These are phyloP conservation scores for Kluyveromyces wickerhamii DNA, from an alignment of 805 yeast genomes.

Conservation along the genomic window DNA sequence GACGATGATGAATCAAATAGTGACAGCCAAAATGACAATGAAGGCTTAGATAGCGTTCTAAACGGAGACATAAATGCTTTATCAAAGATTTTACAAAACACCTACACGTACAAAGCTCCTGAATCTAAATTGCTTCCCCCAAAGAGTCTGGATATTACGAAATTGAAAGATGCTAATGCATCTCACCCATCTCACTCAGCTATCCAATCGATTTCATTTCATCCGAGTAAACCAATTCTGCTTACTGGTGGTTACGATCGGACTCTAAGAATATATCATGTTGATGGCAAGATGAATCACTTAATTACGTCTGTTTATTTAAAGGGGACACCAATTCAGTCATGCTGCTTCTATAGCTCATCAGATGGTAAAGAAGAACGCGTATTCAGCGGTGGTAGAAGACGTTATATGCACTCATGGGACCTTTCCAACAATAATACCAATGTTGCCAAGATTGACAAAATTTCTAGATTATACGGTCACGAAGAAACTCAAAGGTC, in stretches of 20 bases:
- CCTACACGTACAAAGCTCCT: slow-evolving; percentile 34
- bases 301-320: slow-evolving; percentile 77
- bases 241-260: slow-evolving; percentile 91
- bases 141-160: slow-evolving; percentile 60
- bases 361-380: slow-evolving; percentile 29
- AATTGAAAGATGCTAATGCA: slow-evolving; percentile 81
- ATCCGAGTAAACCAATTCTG: slow-evolving; percentile 64
- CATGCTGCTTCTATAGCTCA: slow-evolving; percentile 40
- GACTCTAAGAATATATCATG: slow-evolving; percentile 76
- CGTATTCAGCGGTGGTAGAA: slow-evolving; percentile 81
- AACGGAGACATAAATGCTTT: slow-evolving; percentile 37
- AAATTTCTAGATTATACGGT: slow-evolving; percentile 84
- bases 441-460: slow-evolving; percentile 49
- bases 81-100: slow-evolving; percentile 30
- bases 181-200: slow-evolving; percentile 65
- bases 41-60: slow-evolving; percentile 22
- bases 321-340: slow-evolving; percentile 69
- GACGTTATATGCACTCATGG: slow-evolving; percentile 91
- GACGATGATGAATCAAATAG: slow-evolving; percentile 24
- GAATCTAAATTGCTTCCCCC: slow-evolving; percentile 58
- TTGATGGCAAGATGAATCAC: slow-evolving; percentile 79
- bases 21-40: slow-evolving; percentile 24
- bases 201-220: slow-evolving; percentile 81
- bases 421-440: slow-evolving; percentile 42
- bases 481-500: slow-evolving; percentile 79